A percentile compares a stretch with the other conserved stretches of the same genome.
These are phyloP conservation scores for Cladophialophora yegresii DNA, from an alignment of 2,329 filamentous ascomycete genomes.

Conservation along the genomic window DNA sequence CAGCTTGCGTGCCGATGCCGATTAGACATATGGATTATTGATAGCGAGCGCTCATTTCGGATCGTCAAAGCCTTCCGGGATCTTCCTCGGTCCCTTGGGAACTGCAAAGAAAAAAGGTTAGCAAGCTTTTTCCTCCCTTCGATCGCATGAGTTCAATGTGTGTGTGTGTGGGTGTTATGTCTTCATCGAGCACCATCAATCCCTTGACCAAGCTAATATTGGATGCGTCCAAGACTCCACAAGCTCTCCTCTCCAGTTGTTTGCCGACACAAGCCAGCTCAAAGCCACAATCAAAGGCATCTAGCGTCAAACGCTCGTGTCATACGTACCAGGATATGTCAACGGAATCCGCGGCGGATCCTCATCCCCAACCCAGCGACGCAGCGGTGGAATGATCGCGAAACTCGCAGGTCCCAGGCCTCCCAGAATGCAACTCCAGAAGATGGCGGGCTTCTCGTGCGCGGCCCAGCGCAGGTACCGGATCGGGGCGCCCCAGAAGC, in stretches of 20 bases:
- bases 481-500: conserved; percentile 80
- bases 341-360: conserved; percentile 72
- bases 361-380: conserved; percentile 71
- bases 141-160: no score
- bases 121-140: conserved; percentile 1
- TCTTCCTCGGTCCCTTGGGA: conserved; percentile 49
- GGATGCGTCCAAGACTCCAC: background rate
- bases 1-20: background rate
- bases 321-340: conserved; percentile 86
- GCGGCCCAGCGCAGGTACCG: conserved; percentile 86
- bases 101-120: conserved; percentile 41
- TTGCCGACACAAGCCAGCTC: background rate
- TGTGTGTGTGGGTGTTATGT: no score
- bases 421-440: conserved; percentile 81
- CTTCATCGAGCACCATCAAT: background rate
- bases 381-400: conserved; percentile 70
- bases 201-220: background rate
- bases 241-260: background rate
- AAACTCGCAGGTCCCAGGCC: conserved; percentile 70
- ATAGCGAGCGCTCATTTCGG: conserved; percentile 14
- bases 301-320: background rate
- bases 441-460: conserved; percentile 85
- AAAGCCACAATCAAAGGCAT: background rate
- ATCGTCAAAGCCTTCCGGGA: conserved; percentile 53
- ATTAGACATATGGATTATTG: no score